Percentiles rank a stretch among this genome's conserved stretches.
Conservation (phyloP, 75 land plant species). For the Azolla pinnata region DNA sequence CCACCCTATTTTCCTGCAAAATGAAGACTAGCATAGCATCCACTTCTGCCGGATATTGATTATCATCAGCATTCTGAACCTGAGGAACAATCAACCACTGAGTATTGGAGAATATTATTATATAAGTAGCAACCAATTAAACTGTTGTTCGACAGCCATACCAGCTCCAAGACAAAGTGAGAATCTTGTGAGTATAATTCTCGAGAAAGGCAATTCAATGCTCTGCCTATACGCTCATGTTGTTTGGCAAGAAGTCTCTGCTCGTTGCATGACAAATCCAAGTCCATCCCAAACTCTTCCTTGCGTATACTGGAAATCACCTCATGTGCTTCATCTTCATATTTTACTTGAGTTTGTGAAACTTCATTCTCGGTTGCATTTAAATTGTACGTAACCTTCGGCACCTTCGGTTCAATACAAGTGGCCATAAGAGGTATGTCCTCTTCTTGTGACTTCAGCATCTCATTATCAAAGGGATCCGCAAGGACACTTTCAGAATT, state of each 20-base stretch:
- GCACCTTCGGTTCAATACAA: no score
- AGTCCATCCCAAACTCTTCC: conserved; percentile 84
- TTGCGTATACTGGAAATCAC: conserved; percentile 62
- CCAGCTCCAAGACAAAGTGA: conserved; percentile 91
- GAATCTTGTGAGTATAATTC: conserved; percentile 92
- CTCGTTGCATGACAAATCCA: conserved; percentile 29
- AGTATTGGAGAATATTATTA: neutral
- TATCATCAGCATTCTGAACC: conserved; percentile 99
- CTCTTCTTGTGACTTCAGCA: no score
- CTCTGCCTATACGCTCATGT: conserved; percentile 94
- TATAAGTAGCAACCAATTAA: neutral
- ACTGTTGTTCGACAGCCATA: no score
- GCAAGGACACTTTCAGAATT: no score
- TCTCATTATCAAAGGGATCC: no score
- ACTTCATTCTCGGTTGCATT: no score
- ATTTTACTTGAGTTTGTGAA: neutral
- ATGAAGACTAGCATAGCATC: conserved; percentile 68
- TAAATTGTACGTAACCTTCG: no score
- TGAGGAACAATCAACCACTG: conserved; percentile 15
- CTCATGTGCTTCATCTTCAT: conserved; percentile 27
- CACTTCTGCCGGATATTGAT: conserved; percentile 43
- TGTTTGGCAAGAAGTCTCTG: conserved; percentile 63
- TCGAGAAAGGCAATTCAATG: conserved; percentile 82
- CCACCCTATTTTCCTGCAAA: conserved; percentile 44
- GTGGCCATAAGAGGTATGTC: no score